phyloP scores from a whole-genome alignment of 768 basidiomycete species.

The Amanita thiersii region DNA sequence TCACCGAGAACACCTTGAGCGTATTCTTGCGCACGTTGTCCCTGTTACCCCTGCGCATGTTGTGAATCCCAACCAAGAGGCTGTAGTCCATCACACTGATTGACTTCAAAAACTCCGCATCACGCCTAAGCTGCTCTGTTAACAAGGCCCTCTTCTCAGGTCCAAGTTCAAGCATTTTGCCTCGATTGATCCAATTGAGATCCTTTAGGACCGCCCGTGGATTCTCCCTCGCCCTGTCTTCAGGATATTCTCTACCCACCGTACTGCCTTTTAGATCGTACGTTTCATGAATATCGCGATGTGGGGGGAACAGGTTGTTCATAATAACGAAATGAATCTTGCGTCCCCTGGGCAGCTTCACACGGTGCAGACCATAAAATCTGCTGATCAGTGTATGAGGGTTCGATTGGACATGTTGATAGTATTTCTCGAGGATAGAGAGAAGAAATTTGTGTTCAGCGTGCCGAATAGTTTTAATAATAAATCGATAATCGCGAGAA shows the following conservation, averaged over 20 bases:
- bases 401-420: constrained; percentile 79
- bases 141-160: constrained; percentile 91
- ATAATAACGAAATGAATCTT: constrained; percentile 99
- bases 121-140: constrained; percentile 84
- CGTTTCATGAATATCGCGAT: constrained; percentile 96
- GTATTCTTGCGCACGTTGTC: constrained; percentile 90
- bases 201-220: constrained; percentile 92
- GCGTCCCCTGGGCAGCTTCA: constrained; percentile 85
- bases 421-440: constrained; percentile 74
- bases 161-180: constrained; percentile 77
- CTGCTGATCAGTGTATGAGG: constrained; percentile 91
- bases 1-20: constrained; percentile 84
- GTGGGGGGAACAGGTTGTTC: constrained; percentile 98
- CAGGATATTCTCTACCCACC: constrained; percentile 80
- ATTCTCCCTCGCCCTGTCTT: constrained; percentile 72
- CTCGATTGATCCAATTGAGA: constrained; percentile 88
- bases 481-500: constrained; percentile 96
- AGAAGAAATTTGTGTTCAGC: constrained; percentile 92
- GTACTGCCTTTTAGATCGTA: constrained; percentile 96
- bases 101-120: constrained; percentile 75
- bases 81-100: constrained; percentile 96
- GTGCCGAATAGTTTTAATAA: constrained; percentile 98
- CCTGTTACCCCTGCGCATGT: constrained; percentile 81
- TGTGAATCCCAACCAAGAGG: constrained; percentile 89
- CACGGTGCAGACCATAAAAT: constrained; percentile 96